These are phyloP conservation scores for Boletus insuetus DNA, from an alignment of 768 basidiomycete species.

Conservation along the genomic window DNA sequence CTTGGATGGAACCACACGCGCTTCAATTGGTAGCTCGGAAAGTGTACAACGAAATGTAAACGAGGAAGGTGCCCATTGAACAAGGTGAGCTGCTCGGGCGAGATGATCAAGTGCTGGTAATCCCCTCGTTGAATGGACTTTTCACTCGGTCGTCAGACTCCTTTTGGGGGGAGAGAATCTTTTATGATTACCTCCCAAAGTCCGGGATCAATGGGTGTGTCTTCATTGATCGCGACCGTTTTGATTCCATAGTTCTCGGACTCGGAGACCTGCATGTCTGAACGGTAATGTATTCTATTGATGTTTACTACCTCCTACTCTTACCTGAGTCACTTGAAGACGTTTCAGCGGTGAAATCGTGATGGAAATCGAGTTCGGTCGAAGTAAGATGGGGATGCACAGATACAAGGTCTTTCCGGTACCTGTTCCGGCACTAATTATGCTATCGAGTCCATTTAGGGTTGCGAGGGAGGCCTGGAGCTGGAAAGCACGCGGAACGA, in stretches of 20 bases:
- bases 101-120: too few species aligned
- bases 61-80: too few species aligned
- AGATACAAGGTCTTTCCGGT: neutral
- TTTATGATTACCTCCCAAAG: neutral
- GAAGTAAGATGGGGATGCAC: neutral
- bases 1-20: neutral
- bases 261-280: too few species aligned
- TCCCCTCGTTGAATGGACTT: too few species aligned
- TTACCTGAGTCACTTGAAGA: neutral
- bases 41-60: neutral
- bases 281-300: too few species aligned
- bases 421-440: neutral
- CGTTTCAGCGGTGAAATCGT: neutral
- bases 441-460: neutral
- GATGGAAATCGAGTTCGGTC: neutral
- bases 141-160: too few species aligned
- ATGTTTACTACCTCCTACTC: neutral
- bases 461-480: neutral
- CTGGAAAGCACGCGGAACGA: neutral
- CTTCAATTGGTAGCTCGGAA: neutral
- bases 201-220: neutral
- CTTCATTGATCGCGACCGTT: too few species aligned
- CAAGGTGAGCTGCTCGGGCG: too few species aligned
- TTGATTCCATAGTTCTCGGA: too few species aligned
- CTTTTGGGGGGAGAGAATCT: too few species aligned